Conservation (phyloP, 108 stramenopile species). For the Mayamaea pseudoterrestris region DNA sequence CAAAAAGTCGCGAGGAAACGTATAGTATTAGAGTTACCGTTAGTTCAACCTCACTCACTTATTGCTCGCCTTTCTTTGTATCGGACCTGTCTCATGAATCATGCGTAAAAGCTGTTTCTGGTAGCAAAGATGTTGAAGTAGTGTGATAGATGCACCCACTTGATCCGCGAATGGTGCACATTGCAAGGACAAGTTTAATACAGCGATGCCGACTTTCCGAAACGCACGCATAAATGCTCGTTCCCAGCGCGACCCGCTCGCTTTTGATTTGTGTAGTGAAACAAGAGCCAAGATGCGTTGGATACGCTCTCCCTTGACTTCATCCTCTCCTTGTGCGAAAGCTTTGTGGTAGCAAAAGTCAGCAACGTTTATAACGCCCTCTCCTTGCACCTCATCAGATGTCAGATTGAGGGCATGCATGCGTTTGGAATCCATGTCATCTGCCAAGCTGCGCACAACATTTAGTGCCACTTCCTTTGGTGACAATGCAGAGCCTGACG, state of each 20-base stretch:
- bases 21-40: too few relatives aligned
- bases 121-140: constrained; percentile 53
- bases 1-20: too few relatives aligned
- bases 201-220: not conserved
- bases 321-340: not conserved
- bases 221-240: constrained; percentile 1
- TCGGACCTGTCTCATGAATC: too few relatives aligned
- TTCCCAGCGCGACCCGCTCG: too few relatives aligned
- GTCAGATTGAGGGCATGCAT: not conserved
- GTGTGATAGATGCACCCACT: constrained; percentile 36
- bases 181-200: not conserved
- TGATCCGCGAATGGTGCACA: constrained; percentile 17
- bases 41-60: too few relatives aligned
- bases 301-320: not conserved
- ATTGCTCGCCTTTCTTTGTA: too few relatives aligned
- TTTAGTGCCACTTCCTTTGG: constrained; percentile 7
- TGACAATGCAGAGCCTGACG: not conserved
- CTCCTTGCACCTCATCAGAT: not conserved
- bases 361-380: not conserved
- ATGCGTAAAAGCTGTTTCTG: constrained; percentile 28
- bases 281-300: constrained; percentile 7
- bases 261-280: constrained; percentile 1
- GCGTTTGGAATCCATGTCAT: too few relatives aligned
- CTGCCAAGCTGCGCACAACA: too few relatives aligned
- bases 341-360: not conserved